A percentile compares a stretch with the other conserved stretches of the same genome.
phyloP scores from a whole-genome alignment of 331 rosid genomes.

The Prunus yedoensis region DNA sequence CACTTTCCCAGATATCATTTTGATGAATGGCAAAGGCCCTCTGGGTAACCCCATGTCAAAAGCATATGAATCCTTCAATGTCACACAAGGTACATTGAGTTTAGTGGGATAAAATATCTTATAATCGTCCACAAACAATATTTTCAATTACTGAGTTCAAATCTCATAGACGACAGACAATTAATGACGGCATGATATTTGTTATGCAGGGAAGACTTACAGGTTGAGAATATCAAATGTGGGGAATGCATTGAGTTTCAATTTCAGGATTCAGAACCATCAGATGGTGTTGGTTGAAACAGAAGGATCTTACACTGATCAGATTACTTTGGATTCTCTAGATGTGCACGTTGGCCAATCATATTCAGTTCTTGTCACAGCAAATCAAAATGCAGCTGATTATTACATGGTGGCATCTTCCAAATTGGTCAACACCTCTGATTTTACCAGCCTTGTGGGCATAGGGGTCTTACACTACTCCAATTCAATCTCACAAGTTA shows the following conservation, averaged over 20 bases:
- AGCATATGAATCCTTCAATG: slow-evolving; percentile 54
- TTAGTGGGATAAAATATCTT: no score
- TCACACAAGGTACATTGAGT: slow-evolving; percentile 52
- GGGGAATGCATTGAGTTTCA: slow-evolving; percentile 69
- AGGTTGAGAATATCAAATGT: slow-evolving; percentile 83
- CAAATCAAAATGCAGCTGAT: slow-evolving; percentile 62
- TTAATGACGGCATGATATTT: neutral
- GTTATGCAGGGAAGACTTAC: slow-evolving; percentile 64
- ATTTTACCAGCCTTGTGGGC: slow-evolving; percentile 36
- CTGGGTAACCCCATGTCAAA: slow-evolving; percentile 32
- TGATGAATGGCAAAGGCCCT: slow-evolving; percentile 77
- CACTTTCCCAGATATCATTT: slow-evolving; percentile 43
- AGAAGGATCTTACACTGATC: slow-evolving; percentile 81
- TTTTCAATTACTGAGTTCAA: neutral
- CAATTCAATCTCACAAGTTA: slow-evolving; percentile 43
- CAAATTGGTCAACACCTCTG: slow-evolving; percentile 35
- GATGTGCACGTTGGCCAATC: slow-evolving; percentile 93
- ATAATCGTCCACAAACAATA: no score
- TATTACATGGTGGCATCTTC: slow-evolving; percentile 75
- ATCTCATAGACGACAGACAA: neutral
- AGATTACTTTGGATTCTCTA: slow-evolving; percentile 59
- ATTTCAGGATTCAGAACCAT: slow-evolving; percentile 79
- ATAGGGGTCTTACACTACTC: slow-evolving; percentile 61
- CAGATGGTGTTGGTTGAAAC: slow-evolving; percentile 66
- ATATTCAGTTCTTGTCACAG: slow-evolving; percentile 74